Conservation (phyloP, 2,329 filamentous ascomycete species). For the Metarhizium rileyi region DNA sequence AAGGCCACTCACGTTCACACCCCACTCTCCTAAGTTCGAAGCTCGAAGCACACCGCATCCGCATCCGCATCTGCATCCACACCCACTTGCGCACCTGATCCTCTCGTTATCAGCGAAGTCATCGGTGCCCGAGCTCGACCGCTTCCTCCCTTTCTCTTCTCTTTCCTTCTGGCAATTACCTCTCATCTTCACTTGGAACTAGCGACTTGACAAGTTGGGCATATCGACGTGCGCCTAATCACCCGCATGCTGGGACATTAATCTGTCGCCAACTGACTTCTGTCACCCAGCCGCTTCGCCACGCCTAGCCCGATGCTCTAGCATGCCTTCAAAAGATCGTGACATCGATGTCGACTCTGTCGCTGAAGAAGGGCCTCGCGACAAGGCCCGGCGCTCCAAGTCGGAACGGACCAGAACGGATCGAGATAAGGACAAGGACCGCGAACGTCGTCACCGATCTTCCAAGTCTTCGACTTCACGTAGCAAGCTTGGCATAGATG, state of each 20-base stretch:
- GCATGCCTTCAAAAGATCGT: constrained; percentile 32
- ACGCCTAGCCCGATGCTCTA: constrained; percentile 17
- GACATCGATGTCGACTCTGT: constrained; percentile 27
- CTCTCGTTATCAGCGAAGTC: constrained; percentile 1
- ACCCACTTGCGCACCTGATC: neutral
- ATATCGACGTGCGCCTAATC: neutral
- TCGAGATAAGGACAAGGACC: constrained; percentile 16
- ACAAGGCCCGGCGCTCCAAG: constrained; percentile 30
- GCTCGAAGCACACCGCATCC: constrained; percentile 1
- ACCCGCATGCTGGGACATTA: neutral
- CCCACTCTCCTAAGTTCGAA: neutral
- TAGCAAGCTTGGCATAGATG: constrained; percentile 29
- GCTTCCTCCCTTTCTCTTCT: neutral
- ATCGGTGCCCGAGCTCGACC: constrained; percentile 1
- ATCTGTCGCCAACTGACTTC: neutral
- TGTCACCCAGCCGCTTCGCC: neutral
- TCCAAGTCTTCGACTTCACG: constrained; percentile 31
- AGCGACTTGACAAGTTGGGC: too few species aligned
- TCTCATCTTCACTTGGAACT: neutral
- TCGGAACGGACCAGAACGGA: constrained; percentile 24
- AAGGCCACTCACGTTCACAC: neutral
- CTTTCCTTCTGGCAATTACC: too few species aligned
- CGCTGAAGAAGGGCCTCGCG: constrained; percentile 27
- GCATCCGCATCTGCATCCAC: neutral
- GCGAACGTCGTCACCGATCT: constrained; percentile 28